Percentiles rank a stretch among this genome's conserved stretches.
phyloP scores from a whole-genome alignment of 192 early-diverging fungal genomes.

The Pilobolus umbonatus region DNA sequence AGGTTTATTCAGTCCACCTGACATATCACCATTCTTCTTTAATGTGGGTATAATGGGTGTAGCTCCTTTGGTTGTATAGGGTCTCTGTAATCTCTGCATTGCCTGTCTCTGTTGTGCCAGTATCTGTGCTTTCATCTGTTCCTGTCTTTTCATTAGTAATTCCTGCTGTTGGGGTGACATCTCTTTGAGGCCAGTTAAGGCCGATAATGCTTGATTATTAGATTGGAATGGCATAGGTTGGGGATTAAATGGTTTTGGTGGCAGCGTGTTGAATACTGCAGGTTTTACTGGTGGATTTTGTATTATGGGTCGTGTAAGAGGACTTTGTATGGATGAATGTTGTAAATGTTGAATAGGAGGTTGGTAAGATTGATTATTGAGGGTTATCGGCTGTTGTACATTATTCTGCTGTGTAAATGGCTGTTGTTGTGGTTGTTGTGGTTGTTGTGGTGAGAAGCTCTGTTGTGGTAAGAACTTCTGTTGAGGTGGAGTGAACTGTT shows the following conservation, averaged over 20 bases:
- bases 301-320: not conserved
- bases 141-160: too few species aligned
- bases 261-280: not conserved
- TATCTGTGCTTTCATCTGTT: too few species aligned
- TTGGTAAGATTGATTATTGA: not conserved
- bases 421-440: not conserved
- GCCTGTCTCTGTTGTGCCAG: slow-evolving; percentile 9
- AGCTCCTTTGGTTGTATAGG: too few species aligned
- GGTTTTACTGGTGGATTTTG: not conserved
- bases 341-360: not conserved
- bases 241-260: not conserved
- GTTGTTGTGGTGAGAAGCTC: not conserved
- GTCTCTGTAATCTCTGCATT: slow-evolving; percentile 6
- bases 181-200: not conserved
- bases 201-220: not conserved
- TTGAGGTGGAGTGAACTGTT: not conserved
- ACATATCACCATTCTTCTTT: too few species aligned
- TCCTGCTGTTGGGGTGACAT: not conserved
- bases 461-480: not conserved
- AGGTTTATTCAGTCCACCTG: too few species aligned
- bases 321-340: not conserved
- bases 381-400: too few species aligned
- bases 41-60: too few species aligned
- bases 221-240: not conserved
- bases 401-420: not conserved